These are phyloP conservation scores for Agroathelia rolfsii DNA, from an alignment of 1,284 basidiomycete species.

Conservation along the genomic window DNA sequence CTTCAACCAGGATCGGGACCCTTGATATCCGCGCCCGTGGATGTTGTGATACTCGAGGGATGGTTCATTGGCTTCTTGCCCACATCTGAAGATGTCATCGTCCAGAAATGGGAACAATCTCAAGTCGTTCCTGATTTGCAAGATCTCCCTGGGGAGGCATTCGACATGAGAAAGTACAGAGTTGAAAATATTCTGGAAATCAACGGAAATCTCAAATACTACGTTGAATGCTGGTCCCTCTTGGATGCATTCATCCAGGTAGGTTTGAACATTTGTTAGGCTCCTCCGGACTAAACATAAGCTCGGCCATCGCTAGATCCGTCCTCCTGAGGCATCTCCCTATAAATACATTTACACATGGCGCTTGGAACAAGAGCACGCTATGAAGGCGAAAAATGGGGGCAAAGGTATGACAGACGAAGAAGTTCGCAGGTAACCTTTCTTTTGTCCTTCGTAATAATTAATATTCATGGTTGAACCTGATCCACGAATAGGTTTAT, in stretches of 20 bases:
- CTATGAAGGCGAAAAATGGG: constrained; percentile 77
- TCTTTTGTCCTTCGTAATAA: constrained; percentile 3
- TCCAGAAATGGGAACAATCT: constrained; percentile 25
- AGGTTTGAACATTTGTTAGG: constrained; percentile 12
- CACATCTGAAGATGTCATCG: constrained; percentile 35
- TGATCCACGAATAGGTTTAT: constrained; percentile 41
- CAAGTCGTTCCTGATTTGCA: constrained; percentile 30
- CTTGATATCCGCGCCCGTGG: constrained; percentile 43
- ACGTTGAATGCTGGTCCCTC: constrained; percentile 55
- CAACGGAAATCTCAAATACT: constrained; percentile 49
- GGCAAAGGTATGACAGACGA: constrained; percentile 81
- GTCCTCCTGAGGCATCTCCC: constrained; percentile 31
- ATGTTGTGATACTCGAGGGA: constrained; percentile 84
- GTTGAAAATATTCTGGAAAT: constrained; percentile 46
- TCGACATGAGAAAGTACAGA: constrained; percentile 25
- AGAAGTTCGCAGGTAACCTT: constrained; percentile 56
- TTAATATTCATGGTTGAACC: constrained; percentile 3
- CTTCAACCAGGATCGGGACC: constrained; percentile 30
- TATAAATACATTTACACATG: constrained; percentile 64
- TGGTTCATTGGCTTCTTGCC: constrained; percentile 77
- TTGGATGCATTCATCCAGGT: constrained; percentile 69
- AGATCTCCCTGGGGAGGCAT: constrained; percentile 22
- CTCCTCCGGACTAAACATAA: neutral
- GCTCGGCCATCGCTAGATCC: constrained; percentile 31
- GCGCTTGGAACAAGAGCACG: constrained; percentile 80